Evolutionary conservation across 768 basidiomycete genomes (phyloP), one percentile per base, ranked within the genome.

Genomic region (Termitomyces sp.): DNA sequence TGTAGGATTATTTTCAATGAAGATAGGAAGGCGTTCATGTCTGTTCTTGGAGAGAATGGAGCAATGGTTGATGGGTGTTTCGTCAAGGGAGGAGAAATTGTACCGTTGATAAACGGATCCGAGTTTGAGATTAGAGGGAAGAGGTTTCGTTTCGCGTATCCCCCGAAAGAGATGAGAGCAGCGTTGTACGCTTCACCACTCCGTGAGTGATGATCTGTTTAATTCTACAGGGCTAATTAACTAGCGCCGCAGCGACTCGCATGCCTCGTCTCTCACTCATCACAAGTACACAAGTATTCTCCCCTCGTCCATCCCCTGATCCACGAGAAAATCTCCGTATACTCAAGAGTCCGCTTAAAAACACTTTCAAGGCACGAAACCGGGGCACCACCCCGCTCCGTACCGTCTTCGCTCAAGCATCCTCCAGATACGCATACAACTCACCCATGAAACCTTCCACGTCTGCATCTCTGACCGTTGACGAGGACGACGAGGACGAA

Each of bases 261-360:
- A 78, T 82, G 2, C 78, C 87, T 2, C 83, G 89, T 34, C 79
- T 92, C 61, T 89, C 87, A 2, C 88, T 92, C 86, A 89, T 92
- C 38, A 79, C 85, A 31, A 85, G 84, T 58, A 87, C 87, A 0
- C 83, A 89, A 66, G 88, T 92, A 5, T 89, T 91, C 71, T 83
- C 84, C 1, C 90, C 89, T 1, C 72, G 82, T 4, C 86, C 86
- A 0, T 85, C 82, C 40, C 71, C 73, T 3, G 80, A 88, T 66
- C 85, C 87, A 2, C 73, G 77, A 36, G 85, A 85, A 69, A 89
- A 89, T 62, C 78, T 91, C 1, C 78, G 82, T 8, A 76, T 88
- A 37, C 77, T 91, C 4, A 82, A 86, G 68, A 85, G 80, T 14
- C 87, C 87, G 0, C 67, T 86, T 9, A 82, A 79, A 65, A 70